Evolutionary conservation across 2,329 filamentous ascomycete genomes (phyloP).

Genomic region (Xylogone sp.): DNA sequence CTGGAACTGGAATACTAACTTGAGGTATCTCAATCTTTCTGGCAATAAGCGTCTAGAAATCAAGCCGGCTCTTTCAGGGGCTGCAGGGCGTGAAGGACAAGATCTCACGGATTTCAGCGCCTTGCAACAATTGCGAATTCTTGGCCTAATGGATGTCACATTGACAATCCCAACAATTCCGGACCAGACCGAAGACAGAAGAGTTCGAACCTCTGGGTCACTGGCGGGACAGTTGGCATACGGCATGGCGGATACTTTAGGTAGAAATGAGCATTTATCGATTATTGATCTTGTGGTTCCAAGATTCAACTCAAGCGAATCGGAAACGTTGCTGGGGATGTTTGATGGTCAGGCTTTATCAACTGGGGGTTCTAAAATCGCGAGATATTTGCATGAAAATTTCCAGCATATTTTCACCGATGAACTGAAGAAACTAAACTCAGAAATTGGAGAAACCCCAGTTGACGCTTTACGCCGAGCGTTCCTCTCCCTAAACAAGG

Average conservation of each 20-base stretch:
- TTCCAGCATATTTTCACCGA: conserved; percentile 81
- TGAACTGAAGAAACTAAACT: conserved; percentile 73
- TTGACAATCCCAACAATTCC: conserved; percentile 90
- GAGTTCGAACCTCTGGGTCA: conserved; percentile 95
- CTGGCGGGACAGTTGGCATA: conserved; percentile 87
- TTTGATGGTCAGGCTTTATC: conserved; percentile 93
- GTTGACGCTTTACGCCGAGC: conserved; percentile 80
- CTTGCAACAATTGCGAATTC: conserved; percentile 75
- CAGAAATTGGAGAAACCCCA: conserved; percentile 67
- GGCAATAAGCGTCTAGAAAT: conserved; percentile 97
- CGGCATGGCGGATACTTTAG: conserved; percentile 94
- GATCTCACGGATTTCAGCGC: conserved; percentile 87
- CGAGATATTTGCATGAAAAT: conserved; percentile 94
- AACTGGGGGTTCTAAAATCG: conserved; percentile 88
- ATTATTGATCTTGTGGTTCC: conserved; percentile 95
- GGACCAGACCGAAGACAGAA: conserved; percentile 90
- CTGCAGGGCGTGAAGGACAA: conserved; percentile 61
- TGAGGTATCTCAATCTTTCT: conserved; percentile 92
- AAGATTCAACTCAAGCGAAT: conserved; percentile 82
- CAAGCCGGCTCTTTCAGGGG: conserved; percentile 67
- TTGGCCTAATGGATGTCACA: conserved; percentile 97
- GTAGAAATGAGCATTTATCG: conserved; percentile 89
- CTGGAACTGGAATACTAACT: conserved; percentile 96
- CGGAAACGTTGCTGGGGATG: conserved; percentile 87
- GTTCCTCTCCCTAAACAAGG: conserved; percentile 89